phyloP scores from a whole-genome alignment of 441 rosid species.

The Jatropha multifida region DNA sequence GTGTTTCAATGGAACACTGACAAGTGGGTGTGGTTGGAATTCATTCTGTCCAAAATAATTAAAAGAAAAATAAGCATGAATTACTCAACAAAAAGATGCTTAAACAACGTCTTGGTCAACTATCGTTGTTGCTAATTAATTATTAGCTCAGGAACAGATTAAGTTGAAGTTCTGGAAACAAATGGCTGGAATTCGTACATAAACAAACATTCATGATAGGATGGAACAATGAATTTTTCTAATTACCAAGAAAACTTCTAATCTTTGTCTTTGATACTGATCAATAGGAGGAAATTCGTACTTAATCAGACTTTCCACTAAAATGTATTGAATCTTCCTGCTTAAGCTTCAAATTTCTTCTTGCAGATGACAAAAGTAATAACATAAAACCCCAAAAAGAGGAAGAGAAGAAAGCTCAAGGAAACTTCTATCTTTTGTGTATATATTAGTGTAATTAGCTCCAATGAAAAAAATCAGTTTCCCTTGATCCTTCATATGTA shows the following conservation, averaged over 20 bases:
- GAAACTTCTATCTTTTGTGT: neutral
- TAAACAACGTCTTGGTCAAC: too few species aligned
- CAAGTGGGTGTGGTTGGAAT: constrained; percentile 3
- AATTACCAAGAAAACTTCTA: neutral
- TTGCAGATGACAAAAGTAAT: neutral
- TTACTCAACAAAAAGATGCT: neutral
- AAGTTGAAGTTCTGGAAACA: too few species aligned
- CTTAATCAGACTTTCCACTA: neutral
- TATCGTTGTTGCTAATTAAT: too few species aligned
- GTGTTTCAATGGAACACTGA: neutral
- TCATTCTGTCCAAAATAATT: neutral
- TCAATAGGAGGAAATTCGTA: neutral
- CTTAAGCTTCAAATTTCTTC: neutral
- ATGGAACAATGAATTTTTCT: too few species aligned
- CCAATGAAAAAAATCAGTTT: too few species aligned
- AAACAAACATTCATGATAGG: too few species aligned
- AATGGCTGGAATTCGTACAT: too few species aligned
- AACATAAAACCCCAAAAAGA: neutral
- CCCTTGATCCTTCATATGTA: too few species aligned
- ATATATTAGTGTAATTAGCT: too few species aligned
- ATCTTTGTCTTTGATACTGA: neutral
- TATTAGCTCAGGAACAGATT: too few species aligned
- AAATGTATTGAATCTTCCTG: neutral
- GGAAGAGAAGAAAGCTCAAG: neutral
- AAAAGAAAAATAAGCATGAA: neutral